Base-by-base conservation (phyloP, 2,329 filamentous ascomycete species). In the Fusarium sambucinum region DNA sequence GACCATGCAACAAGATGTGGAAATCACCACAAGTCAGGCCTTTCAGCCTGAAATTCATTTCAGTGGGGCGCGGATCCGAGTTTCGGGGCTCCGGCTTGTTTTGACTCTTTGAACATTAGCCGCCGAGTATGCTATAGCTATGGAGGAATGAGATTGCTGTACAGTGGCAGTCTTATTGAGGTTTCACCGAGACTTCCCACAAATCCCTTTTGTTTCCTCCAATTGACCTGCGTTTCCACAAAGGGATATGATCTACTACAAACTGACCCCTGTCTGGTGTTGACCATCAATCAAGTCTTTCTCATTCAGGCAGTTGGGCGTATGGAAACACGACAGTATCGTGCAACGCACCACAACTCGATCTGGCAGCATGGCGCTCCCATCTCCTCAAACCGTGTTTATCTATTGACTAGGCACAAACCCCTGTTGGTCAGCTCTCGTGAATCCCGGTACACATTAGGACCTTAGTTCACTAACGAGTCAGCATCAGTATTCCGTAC, bases 1-100 rank as follows among this genome's bases (percentile, higher is more conserved):
- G 60, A 52, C 70, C 68, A 67, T 68, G 69, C 57, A 69, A 51
- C 35, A 61, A 42, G 53, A 50, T 42, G 63, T 59, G 66, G 54
- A 53, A 59, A 63, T 52, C 46, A 45, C 47, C 29, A 30, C 41
- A 50, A 60, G 35, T 50, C 40, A 65, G 48, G 47, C 51, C 40
- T 64, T 67, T 67, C 62, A 69, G 53, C 62, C 57, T 62, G 50
- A 67, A 53, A 67, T 51, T 46, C 50, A 42, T 38, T 33, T 27
- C 27, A 33, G 63, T 70, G 66, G 59, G 56, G 59, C 58, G 59
- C 63, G 50, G 67, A 68, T 46, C 56, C 66, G 54, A 55, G 59
- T 56, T 42, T 68, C 66, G 62, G 48, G 33, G 64, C 53, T 46
- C 66, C 66, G 58, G 44, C 38, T 47, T 58, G 61, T 29, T 57